These are phyloP conservation scores for Ceratocystis eucalypticola DNA, from an alignment of 2,329 filamentous ascomycete species.

Conservation along the genomic window DNA sequence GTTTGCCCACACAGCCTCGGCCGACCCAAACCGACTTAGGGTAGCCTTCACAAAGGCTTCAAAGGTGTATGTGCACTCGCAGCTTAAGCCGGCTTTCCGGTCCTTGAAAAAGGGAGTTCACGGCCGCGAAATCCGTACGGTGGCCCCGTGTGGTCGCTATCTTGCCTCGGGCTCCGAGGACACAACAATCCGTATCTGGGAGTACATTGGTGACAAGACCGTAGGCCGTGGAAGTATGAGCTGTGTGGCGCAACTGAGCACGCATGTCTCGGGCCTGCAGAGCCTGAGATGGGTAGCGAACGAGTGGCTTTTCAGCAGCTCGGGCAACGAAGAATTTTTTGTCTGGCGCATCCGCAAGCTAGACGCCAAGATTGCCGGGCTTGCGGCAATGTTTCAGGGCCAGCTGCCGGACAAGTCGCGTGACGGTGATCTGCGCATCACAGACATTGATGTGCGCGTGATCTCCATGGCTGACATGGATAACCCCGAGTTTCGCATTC, in stretches of 20 bases:
- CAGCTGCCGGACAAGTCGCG: conserved; percentile 37
- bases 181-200: conserved; percentile 59
- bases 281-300: conserved; percentile 62
- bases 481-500: conserved; percentile 40
- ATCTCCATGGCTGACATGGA: conserved; percentile 21
- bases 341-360: conserved; percentile 57
- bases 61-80: conserved; percentile 35
- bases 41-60: conserved; percentile 67
- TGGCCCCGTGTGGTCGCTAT: conserved; percentile 26
- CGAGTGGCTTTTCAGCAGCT: conserved; percentile 67
- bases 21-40: conserved; percentile 25
- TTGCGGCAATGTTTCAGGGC: conserved; percentile 46
- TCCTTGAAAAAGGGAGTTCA: conserved; percentile 50
- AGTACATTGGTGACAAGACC: conserved; percentile 25
- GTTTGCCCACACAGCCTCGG: conserved; percentile 41
- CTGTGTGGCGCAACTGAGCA: conserved; percentile 54
- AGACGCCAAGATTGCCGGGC: conserved; percentile 35
- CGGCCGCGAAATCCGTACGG: conserved; percentile 64
- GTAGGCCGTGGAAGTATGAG: conserved; percentile 24
- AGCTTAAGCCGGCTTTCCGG: conserved; percentile 23
- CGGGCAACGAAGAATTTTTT: conserved; percentile 77
- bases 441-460: conserved; percentile 53
- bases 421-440: conserved; percentile 61
- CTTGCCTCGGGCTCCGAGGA: conserved; percentile 61
- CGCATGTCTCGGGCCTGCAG: conserved; percentile 75